Conservation (phyloP, 2,329 filamentous ascomycete species). For the Sporothrix curviconia region DNA sequence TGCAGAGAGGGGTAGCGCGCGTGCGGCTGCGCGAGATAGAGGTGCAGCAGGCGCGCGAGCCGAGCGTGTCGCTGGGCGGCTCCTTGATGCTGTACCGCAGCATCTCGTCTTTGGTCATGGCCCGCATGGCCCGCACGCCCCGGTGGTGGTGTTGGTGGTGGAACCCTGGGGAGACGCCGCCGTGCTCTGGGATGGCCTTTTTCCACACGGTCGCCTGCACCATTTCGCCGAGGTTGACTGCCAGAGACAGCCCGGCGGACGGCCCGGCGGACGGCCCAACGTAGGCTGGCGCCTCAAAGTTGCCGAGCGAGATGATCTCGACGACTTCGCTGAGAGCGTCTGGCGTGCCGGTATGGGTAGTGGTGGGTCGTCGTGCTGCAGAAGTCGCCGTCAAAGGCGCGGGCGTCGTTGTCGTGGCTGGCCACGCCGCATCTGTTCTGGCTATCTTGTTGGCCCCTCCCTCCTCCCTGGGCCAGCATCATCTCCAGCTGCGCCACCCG, state of each 20-base stretch:
- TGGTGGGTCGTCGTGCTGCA: too few relatives aligned
- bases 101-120: constrained; percentile 4
- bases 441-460: too few relatives aligned
- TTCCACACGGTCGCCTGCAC: constrained; percentile 49
- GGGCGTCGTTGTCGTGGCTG: too few relatives aligned
- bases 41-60: not conserved
- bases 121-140: too few relatives aligned
- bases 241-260: constrained; percentile 25
- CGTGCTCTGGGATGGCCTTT: too few relatives aligned
- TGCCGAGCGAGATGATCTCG: constrained; percentile 10
- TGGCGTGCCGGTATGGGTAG: too few relatives aligned
- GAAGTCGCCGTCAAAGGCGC: too few relatives aligned
- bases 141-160: too few relatives aligned
- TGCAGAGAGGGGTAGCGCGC: constrained; percentile 45
- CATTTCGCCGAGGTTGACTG: constrained; percentile 45
- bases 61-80: constrained; percentile 10
- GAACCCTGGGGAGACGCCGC: too few relatives aligned
- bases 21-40: constrained; percentile 28
- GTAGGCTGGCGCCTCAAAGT: constrained; percentile 12
- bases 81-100: constrained; percentile 13
- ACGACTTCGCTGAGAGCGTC: constrained; percentile 11
- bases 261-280: constrained; percentile 11
- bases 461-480: too few relatives aligned
- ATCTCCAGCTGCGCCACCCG: too few relatives aligned
- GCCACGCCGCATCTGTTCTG: too few relatives aligned